These are phyloP conservation scores for Pichia eremophila DNA, from an alignment of 805 yeast genomes.

Conservation along the genomic window DNA sequence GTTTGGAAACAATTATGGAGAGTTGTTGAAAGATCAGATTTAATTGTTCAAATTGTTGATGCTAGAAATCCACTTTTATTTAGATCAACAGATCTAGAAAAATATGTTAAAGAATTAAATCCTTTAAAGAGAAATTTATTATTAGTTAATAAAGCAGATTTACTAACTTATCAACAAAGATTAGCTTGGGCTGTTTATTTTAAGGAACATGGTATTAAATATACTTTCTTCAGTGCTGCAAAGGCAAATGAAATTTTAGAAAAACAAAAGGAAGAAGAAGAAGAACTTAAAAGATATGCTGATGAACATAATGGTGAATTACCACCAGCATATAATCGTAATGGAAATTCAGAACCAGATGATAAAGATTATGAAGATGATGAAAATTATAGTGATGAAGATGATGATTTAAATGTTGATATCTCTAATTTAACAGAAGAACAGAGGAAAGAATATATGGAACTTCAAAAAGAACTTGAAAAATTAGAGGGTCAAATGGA, in stretches of 20 bases:
- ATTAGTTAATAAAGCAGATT: slow-evolving; percentile 89
- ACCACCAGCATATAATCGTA: slow-evolving; percentile 5
- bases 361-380: slow-evolving; percentile 2
- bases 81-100: slow-evolving; percentile 76
- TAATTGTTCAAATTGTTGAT: slow-evolving; percentile 94
- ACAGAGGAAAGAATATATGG: slow-evolving; percentile 12
- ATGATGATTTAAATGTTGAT: slow-evolving; percentile 12
- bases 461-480: slow-evolving; percentile 13
- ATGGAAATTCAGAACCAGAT: neutral
- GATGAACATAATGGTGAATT: slow-evolving; percentile 10
- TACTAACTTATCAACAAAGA: slow-evolving; percentile 70
- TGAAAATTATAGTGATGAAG: slow-evolving; percentile 12
- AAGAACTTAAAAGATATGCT: slow-evolving; percentile 10
- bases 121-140: slow-evolving; percentile 71
- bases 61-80: slow-evolving; percentile 90
- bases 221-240: slow-evolving; percentile 88
- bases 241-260: slow-evolving; percentile 71
- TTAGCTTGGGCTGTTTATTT: slow-evolving; percentile 83
- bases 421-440: slow-evolving; percentile 15
- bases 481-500: slow-evolving; percentile 11
- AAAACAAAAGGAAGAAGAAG: slow-evolving; percentile 41
- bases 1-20: slow-evolving; percentile 99
- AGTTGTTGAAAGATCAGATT: slow-evolving; percentile 89
- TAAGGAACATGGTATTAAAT: slow-evolving; percentile 55
- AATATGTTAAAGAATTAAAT: slow-evolving; percentile 69